Conservation (phyloP, 2,329 filamentous ascomycete species). For the Ophiostoma pallidulum region DNA sequence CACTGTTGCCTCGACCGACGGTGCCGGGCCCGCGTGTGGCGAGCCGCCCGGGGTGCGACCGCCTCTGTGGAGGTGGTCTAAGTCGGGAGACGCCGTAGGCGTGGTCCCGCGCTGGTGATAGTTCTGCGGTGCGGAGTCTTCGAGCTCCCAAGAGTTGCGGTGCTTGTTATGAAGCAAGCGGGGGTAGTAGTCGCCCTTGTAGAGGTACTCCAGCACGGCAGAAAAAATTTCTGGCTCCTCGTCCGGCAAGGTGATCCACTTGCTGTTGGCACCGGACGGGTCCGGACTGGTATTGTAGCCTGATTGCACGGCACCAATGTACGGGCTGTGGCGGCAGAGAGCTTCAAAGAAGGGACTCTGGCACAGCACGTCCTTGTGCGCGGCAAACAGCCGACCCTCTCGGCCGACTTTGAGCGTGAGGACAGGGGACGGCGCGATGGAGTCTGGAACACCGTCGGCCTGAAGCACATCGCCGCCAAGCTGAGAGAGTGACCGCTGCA, state of each 20-base stretch:
- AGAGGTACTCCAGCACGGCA: constrained; percentile 89
- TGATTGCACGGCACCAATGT: constrained; percentile 2
- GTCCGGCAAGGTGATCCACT: constrained; percentile 61
- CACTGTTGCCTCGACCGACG: constrained; percentile 62
- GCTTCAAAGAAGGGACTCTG: constrained; percentile 77
- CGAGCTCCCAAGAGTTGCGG: constrained; percentile 81
- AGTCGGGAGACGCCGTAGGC: constrained; percentile 43
- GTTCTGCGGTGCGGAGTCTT: constrained; percentile 53
- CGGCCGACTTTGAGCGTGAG: constrained; percentile 75
- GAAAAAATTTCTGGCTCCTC: constrained; percentile 91
- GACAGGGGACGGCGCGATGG: constrained; percentile 55
- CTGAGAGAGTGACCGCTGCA: constrained; percentile 69
- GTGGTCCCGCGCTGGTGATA: constrained; percentile 26
- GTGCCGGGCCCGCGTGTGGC: constrained; percentile 12
- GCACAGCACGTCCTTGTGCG: constrained; percentile 84
- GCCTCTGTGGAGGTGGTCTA: constrained; percentile 22
- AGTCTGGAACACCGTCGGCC: constrained; percentile 22
- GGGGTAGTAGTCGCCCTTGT: constrained; percentile 94
- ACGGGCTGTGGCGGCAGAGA: constrained; percentile 42
- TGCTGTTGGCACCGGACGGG: constrained; percentile 52
- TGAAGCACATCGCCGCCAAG: constrained; percentile 27
- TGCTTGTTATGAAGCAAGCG: constrained; percentile 80
- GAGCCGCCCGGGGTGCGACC: constrained; percentile 21
- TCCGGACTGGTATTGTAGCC: constrained; percentile 11
- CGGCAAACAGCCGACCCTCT: constrained; percentile 85